Conservation (phyloP, 1,284 basidiomycete genomes). For the Trametes versicolor region DNA sequence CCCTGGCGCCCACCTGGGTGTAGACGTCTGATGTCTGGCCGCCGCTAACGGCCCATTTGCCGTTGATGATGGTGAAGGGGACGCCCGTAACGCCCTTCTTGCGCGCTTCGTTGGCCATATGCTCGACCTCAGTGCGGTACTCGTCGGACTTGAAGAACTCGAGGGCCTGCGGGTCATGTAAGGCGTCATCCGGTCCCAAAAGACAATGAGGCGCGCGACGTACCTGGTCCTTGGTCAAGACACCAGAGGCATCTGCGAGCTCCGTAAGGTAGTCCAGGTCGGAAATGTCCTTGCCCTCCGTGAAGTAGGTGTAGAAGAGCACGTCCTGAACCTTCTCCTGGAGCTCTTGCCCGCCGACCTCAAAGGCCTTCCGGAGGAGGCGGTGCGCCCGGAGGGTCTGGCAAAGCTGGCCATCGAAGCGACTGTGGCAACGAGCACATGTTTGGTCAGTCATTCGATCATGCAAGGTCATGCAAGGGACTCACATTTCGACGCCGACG, state of each 20-base stretch:
- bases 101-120: constrained; percentile 73
- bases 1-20: constrained; percentile 60
- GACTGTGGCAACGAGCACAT: constrained; percentile 36
- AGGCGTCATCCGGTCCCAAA: constrained; percentile 17
- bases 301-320: constrained; percentile 75
- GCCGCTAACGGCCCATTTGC: constrained; percentile 81
- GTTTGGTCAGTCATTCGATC: neutral
- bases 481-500: constrained; percentile 76
- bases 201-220: constrained; percentile 19
- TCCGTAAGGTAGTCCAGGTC: constrained; percentile 68
- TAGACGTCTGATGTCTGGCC: constrained; percentile 79
- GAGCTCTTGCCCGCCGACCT: constrained; percentile 68
- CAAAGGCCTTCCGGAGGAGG: constrained; percentile 75
- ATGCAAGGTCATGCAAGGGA: neutral
- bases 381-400: constrained; percentile 79
- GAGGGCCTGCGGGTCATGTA: constrained; percentile 43
- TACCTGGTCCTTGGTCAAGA: constrained; percentile 74
- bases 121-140: constrained; percentile 70
- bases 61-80: constrained; percentile 83
- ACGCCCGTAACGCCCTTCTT: constrained; percentile 81
- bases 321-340: constrained; percentile 67
- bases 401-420: constrained; percentile 68
- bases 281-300: constrained; percentile 72
- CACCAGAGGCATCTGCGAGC: constrained; percentile 63
- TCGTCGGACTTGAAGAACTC: constrained; percentile 77